Evolutionary conservation across 2,329 filamentous ascomycete species (phyloP), one percentile per base, ranked within the genome.

Genomic region (Monilinia aucupariae): DNA sequence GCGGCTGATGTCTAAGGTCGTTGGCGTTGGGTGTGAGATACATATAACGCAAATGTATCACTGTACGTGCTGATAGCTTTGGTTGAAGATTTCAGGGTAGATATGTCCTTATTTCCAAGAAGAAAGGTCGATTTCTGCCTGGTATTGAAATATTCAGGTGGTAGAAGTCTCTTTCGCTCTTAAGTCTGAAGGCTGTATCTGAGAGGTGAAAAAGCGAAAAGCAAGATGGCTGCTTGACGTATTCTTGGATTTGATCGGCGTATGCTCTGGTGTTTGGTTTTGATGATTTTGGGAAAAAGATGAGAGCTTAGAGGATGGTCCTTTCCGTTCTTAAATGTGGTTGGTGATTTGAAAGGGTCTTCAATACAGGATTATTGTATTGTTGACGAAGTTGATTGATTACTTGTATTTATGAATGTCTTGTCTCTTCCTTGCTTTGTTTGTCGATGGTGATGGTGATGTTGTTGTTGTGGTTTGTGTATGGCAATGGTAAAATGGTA

Each of bases 1-100:
- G 91, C 85, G 88, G 87, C 82, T 88, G 87, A 88, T 93, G 88
- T 90, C 88, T 90, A 87, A 91, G 92, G 87, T 91, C 87, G 89
- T 90, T 86, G 86, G 85, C 85, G 76, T 83, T 77, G 87, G 72
- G 72, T 73, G 69, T 74, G 72, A 74, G 72, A 75, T 75, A 75
- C 73, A 75, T 75, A 74, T 71, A 75, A 73, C 71, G 69, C 73
- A 74, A 70, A 68, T 74, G 59, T 62, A 62, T 56, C 59, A 39
- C 43, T 62, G 59, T 62, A 62, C 59, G 55, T 69, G 70, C 66
- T 70, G 70, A 71, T 69, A 67, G 67, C 65, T 72, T 70, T 73
- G 68, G 67, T 66, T 66, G 64, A 39, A 39, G 50, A 60, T 52
- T 53, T 65, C 48, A 62, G 66, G 66, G 68, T 70, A 69, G 64